Conservation (phyloP, 345 rosid genomes). For the Eucalyptus rudis region DNA sequence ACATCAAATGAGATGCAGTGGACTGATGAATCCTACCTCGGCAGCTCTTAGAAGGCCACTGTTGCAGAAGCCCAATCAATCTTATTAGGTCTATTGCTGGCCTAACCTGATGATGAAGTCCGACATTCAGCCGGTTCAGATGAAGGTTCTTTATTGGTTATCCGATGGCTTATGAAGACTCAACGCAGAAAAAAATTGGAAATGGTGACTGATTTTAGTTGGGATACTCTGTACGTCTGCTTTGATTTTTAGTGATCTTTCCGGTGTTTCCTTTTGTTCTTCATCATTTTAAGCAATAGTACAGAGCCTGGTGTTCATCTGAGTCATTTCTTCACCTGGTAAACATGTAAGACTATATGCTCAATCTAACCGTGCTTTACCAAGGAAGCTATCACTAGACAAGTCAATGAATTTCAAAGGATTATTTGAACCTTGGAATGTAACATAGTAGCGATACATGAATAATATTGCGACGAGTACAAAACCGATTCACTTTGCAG, state of each 20-base stretch:
- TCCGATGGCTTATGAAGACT: not conserved
- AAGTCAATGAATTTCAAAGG: not conserved
- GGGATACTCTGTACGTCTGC: not conserved
- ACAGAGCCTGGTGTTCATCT: not conserved
- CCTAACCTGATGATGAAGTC: not conserved
- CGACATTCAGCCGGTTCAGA: not conserved
- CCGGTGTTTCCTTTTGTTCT: not conserved
- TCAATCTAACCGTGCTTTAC: not conserved
- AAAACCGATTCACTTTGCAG: not conserved
- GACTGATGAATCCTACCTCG: not conserved
- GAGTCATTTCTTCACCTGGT: not conserved
- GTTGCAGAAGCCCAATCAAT: not conserved
- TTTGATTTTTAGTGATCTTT: not conserved
- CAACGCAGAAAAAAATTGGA: not conserved
- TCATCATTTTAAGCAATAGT: not conserved
- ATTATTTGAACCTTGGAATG: not conserved
- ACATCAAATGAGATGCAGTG: not conserved
- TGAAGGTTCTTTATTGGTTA: not conserved
- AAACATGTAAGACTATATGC: not conserved
- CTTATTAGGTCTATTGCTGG: not conserved
- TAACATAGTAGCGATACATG: not conserved
- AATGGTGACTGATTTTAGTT: not conserved
- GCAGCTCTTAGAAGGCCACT: not conserved
- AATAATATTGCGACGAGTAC: not conserved
- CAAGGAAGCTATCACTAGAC: not conserved